phyloP scores from a whole-genome alignment of 257 asterid species.

The Lavandula angustifolia region DNA sequence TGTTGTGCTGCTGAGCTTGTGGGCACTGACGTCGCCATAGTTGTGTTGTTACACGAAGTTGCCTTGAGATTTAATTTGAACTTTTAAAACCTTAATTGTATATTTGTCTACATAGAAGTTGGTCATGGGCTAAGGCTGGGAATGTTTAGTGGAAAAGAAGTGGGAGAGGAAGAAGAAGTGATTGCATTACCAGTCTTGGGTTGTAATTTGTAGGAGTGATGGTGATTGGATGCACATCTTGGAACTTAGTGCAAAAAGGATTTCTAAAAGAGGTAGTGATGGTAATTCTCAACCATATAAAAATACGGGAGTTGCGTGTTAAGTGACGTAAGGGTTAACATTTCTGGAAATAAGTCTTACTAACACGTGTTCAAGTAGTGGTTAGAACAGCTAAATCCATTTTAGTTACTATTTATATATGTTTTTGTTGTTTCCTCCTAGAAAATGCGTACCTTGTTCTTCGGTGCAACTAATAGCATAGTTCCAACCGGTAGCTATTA shows the following conservation, averaged over 20 bases:
- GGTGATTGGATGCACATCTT: not conserved
- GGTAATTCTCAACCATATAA: not conserved
- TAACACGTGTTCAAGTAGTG: not conserved
- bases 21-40: conserved; percentile 61
- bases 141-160: too few species aligned
- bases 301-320: not conserved
- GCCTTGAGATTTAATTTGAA: too few species aligned
- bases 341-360: not conserved
- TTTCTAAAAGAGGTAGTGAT: too few species aligned
- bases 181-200: conserved; percentile 4
- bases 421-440: not conserved
- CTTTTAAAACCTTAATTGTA: too few species aligned
- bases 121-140: too few species aligned
- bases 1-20: conserved; percentile 60
- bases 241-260: too few species aligned
- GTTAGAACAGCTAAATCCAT: not conserved
- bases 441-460: not conserved
- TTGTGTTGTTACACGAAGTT: too few species aligned
- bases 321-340: conserved; percentile 13
- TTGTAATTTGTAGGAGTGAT: not conserved
- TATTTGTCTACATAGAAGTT: conserved; percentile 1
- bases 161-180: not conserved
- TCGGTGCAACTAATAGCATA: not conserved
- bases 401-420: conserved; percentile 1
- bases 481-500: not conserved